Base-by-base conservation (phyloP, 1,284 basidiomycete species). In the Phellinidium pouzarii region DNA sequence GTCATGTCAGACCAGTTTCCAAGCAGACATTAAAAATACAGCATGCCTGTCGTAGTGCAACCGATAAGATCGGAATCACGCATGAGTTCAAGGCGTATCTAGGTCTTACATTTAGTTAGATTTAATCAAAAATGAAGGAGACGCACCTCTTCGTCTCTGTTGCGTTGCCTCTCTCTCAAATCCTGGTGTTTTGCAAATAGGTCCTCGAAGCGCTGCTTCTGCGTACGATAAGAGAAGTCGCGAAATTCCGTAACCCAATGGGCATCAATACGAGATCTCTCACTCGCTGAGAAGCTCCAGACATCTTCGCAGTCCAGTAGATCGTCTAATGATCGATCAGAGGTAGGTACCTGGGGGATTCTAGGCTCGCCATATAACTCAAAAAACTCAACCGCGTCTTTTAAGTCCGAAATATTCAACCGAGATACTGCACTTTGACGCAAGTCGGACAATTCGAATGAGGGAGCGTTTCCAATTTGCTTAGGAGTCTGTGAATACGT, bases 11-110 rank as follows among this genome's bases (percentile, higher is more conserved):
- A 7, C 5, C 41, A 50, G n/a, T n/a, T 34, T 34, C 31, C 31
- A 44, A 45, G n/a, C 12, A 34, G 4, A 38, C 20, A 38, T 14
- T 4, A 2, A 14, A n/a, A 50, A 19, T 23, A 20, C 43, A 34
- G 54, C 59, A 36, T 55, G 74, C 78, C 78, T 11, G 80, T 87
- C 0, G 85, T 87, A 0, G 85, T 88, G 55, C 83, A 85, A 8
- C 81, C 86, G 47, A 88, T 76, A 17, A 88, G 74, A 58, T 85
- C 75, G 0, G 76, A 69, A n/a, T 72, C 66, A 7, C 63, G 59
- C 2, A 84, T 68, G 0, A 82, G 66, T n/a, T 71, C 66, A 11
- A 75, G 70, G 9, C 75, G 71, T 48, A 59, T 52, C 66, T 71
- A 44, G 11, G 23, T 17, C n/a, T 50, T 25, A 19, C 36, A 6